A percentile compares a stretch with the other conserved stretches of the same genome.
Conservation (phyloP, 495 filamentous ascomycete species). For the Annulohypoxylon bovei region DNA sequence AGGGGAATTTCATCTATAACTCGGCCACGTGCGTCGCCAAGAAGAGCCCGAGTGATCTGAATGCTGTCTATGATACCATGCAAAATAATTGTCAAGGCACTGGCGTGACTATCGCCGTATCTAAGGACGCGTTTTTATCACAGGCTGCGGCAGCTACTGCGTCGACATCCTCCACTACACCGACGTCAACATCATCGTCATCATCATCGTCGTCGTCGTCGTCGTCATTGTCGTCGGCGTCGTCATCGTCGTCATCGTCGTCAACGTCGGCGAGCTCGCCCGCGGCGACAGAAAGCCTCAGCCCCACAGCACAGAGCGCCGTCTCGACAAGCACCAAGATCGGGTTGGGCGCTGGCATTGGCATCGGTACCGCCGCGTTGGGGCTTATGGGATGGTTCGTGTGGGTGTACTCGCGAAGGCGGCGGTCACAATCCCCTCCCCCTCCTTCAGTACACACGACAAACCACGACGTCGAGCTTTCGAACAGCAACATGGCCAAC, state of each 20-base stretch:
- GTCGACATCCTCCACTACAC: constrained; percentile 14
- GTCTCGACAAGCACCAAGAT: constrained; percentile 29
- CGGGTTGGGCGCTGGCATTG: constrained; percentile 33
- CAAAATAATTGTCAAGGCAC: constrained; percentile 50
- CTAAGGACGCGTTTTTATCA: constrained; percentile 40
- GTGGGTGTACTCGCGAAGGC: constrained; percentile 38
- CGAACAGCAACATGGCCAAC: constrained; percentile 5
- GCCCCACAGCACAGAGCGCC: background rate
- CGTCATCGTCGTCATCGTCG: background rate
- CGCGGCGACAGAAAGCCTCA: background rate
- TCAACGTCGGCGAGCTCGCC: background rate
- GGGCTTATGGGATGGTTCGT: constrained; percentile 42
- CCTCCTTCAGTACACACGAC: background rate
- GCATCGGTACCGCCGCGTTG: constrained; percentile 26
- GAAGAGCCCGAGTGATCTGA: constrained; percentile 43
- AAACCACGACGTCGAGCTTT: constrained; percentile 35
- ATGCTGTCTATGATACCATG: constrained; percentile 51
- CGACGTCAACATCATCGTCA: background rate
- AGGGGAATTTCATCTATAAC: constrained; percentile 55
- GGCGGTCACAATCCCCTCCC: background rate
- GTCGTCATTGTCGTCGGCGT: background rate
- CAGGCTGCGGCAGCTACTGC: constrained; percentile 49
- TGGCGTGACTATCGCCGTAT: constrained; percentile 42
- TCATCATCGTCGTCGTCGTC: background rate
- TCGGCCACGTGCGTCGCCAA: constrained; percentile 54